A percentile compares a stretch with the other conserved stretches of the same genome.
Evolutionary conservation across 164 flowering plant species (phyloP).

Genomic region (Nelumbo lutea): DNA sequence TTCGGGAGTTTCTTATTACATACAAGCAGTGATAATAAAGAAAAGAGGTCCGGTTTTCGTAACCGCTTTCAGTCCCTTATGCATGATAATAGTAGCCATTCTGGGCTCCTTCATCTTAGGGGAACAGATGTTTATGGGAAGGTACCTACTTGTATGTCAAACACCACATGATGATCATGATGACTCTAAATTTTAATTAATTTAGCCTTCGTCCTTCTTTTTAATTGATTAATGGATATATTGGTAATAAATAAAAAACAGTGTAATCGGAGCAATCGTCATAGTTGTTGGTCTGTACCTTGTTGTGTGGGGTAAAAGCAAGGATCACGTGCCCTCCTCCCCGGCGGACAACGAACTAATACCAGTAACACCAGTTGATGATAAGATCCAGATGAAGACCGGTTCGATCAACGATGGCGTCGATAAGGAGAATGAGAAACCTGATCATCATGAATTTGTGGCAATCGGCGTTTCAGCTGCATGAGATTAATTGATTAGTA

Average conservation of each 20-base stretch:
- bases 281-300: conserved; percentile 42
- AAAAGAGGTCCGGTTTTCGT: conserved; percentile 81
- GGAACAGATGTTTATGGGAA: conserved; percentile 70
- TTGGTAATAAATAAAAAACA: neutral
- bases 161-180: too few relatives aligned
- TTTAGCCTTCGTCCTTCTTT: neutral
- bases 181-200: neutral
- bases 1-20: conserved; percentile 77
- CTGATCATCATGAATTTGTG: too few relatives aligned
- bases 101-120: conserved; percentile 55
- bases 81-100: conserved; percentile 75
- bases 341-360: too few relatives aligned
- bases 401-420: too few relatives aligned
- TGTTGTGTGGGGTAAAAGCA: conserved; percentile 53
- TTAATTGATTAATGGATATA: too few relatives aligned
- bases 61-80: conserved; percentile 74
- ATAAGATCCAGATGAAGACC: too few relatives aligned
- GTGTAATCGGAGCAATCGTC: conserved; percentile 38
- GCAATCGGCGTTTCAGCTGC: too few relatives aligned
- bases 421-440: too few relatives aligned
- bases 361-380: too few relatives aligned
- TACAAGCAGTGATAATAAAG: conserved; percentile 69
- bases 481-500: too few relatives aligned
- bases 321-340: conserved; percentile 18
- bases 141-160: conserved; percentile 31